These are phyloP conservation scores for Massariosphaeria phaeospora DNA, from an alignment of 495 filamentous ascomycete species.

Conservation along the genomic window DNA sequence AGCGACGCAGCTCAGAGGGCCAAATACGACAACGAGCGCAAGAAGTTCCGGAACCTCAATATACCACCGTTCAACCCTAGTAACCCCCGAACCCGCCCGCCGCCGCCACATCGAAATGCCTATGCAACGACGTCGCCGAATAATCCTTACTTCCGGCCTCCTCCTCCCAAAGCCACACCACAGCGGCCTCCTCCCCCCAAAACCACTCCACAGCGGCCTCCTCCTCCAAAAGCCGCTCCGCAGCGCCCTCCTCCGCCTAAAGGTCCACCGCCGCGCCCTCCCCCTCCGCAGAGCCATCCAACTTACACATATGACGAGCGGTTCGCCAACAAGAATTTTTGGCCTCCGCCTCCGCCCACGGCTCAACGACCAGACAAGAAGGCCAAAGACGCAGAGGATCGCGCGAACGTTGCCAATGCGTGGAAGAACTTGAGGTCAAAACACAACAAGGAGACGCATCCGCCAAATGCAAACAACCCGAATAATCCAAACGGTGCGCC, in stretches of 20 bases:
- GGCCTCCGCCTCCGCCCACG: conserved; percentile 38
- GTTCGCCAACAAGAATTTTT: conserved; percentile 36
- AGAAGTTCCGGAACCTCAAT: conserved; percentile 31
- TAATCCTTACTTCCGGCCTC: conserved; percentile 46
- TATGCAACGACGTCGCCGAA: conserved; percentile 35
- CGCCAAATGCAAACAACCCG: conserved; percentile 17
- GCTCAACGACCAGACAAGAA: conserved; percentile 33
- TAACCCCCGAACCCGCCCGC: conserved; percentile 18
- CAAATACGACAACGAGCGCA: conserved; percentile 73
- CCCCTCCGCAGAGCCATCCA: conserved; percentile 26
- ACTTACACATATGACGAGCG: conserved; percentile 33
- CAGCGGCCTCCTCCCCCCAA: conserved; percentile 40
- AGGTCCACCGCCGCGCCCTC: conserved; percentile 39
- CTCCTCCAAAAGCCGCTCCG: conserved; percentile 26
- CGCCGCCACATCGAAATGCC: conserved; percentile 41
- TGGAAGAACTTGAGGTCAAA: conserved; percentile 61
- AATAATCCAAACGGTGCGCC: conserved; percentile 40
- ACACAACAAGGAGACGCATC: neutral
- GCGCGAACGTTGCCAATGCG: conserved; percentile 57
- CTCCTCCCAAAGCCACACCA: conserved; percentile 25
- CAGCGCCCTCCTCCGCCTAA: conserved; percentile 40
- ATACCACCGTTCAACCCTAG: conserved; percentile 24
- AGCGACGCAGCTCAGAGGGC: conserved; percentile 58
- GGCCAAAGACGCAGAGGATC: conserved; percentile 52
- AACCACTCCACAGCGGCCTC: conserved; percentile 36